These are phyloP conservation scores for Lactifluus piperatus DNA, from an alignment of 768 basidiomycete genomes.

Conservation along the genomic window DNA sequence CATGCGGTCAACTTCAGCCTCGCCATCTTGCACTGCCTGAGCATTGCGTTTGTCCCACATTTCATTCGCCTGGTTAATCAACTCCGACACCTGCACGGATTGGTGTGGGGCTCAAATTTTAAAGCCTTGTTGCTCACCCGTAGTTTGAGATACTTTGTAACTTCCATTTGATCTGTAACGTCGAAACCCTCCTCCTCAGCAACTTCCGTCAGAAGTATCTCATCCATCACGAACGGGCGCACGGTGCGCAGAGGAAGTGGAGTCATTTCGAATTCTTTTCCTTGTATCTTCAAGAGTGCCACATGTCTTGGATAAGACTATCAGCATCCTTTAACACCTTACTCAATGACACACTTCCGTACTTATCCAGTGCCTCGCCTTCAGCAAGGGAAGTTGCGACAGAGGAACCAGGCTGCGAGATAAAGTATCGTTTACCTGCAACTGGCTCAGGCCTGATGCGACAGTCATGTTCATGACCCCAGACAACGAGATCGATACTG, in stretches of 20 bases:
- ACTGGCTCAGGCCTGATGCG: slow-evolving; percentile 86
- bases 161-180: slow-evolving; percentile 71
- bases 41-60: slow-evolving; percentile 73
- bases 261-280: slow-evolving; percentile 77
- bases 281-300: slow-evolving; percentile 79
- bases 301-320: slow-evolving; percentile 56
- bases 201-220: slow-evolving; percentile 62
- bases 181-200: slow-evolving; percentile 74
- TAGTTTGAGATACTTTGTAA: slow-evolving; percentile 69
- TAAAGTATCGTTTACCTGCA: slow-evolving; percentile 83
- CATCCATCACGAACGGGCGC: slow-evolving; percentile 87
- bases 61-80: slow-evolving; percentile 71
- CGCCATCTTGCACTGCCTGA: slow-evolving; percentile 50
- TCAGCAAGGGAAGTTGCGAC: slow-evolving; percentile 92
- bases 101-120: neutral
- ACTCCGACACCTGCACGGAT: slow-evolving; percentile 53
- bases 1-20: slow-evolving; percentile 57
- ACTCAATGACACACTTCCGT: neutral
- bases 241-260: slow-evolving; percentile 87
- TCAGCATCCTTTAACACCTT: neutral
- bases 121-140: slow-evolving; percentile 37
- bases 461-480: slow-evolving; percentile 99
- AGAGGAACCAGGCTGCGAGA: slow-evolving; percentile 91
- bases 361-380: slow-evolving; percentile 92
- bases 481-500: slow-evolving; percentile 84